These are phyloP conservation scores for Pseudogymnoascus sp. DNA, from an alignment of 2,329 filamentous ascomycete genomes.

Conservation along the genomic window DNA sequence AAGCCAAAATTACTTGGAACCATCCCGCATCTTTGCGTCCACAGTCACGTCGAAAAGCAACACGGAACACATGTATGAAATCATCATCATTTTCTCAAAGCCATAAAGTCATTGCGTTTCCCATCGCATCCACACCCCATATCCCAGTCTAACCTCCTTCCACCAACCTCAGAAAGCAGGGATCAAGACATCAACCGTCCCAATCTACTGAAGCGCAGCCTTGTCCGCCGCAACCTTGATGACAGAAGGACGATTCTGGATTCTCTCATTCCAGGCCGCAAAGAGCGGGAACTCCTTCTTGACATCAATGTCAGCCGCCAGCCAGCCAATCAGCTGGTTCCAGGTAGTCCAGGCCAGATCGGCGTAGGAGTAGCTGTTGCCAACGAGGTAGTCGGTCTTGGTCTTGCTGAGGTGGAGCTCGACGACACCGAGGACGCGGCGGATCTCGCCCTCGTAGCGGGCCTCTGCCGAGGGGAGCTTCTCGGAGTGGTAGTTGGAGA, in stretches of 20 bases:
- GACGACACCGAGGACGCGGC: slow-evolving; percentile 29
- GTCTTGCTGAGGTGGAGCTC: slow-evolving; percentile 30
- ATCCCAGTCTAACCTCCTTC: background rate
- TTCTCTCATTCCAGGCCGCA: background rate
- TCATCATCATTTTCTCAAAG: background rate
- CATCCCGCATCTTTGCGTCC: background rate
- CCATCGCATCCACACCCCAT: background rate
- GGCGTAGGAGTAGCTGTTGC: slow-evolving; percentile 31
- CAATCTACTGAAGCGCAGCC: background rate
- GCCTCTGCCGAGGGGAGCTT: slow-evolving; percentile 34
- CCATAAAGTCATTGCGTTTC: background rate
- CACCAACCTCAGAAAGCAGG: background rate
- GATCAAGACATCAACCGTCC: background rate
- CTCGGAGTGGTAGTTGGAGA: slow-evolving; percentile 29
- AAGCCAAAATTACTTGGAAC: background rate
- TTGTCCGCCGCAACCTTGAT: background rate
- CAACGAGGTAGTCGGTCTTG: slow-evolving; percentile 29
- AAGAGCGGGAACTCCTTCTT: slow-evolving; percentile 4
- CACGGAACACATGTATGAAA: background rate
- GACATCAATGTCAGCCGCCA: background rate
- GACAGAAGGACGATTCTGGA: background rate
- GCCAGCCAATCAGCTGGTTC: slow-evolving; percentile 13
- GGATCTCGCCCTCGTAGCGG: slow-evolving; percentile 37
- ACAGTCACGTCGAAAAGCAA: background rate
- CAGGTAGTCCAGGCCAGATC: slow-evolving; percentile 32